phyloP scores from a whole-genome alignment of 768 basidiomycete genomes.

The Inosperma sp. region DNA sequence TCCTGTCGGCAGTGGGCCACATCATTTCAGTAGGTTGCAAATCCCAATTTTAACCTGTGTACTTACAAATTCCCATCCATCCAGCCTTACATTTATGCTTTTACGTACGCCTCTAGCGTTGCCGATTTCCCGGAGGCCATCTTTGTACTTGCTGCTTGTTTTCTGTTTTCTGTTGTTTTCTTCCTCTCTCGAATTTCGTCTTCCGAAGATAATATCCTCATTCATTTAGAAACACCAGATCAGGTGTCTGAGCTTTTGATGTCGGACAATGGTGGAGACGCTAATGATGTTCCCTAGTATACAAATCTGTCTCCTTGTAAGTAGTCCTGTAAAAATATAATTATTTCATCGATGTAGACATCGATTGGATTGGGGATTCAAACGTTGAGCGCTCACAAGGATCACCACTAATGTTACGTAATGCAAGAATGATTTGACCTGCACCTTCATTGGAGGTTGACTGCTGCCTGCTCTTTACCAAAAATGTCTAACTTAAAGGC shows the following conservation, averaged over 20 bases:
- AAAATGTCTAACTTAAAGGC: conserved; percentile 60
- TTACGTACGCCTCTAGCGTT: conserved; percentile 62
- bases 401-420: too few species aligned
- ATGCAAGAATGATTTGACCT: too few species aligned
- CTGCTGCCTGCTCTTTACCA: not conserved
- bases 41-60: not conserved
- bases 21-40: conserved; percentile 46
- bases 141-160: conserved; percentile 54
- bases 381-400: too few species aligned
- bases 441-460: not conserved
- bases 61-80: conserved; percentile 4
- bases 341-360: too few species aligned
- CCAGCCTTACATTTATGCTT: conserved; percentile 65
- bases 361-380: too few species aligned
- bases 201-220: conserved; percentile 22
- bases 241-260: too few species aligned
- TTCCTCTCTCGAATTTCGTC: conserved; percentile 39
- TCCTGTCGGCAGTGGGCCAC: conserved; percentile 61
- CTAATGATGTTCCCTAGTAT: too few species aligned
- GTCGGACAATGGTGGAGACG: too few species aligned
- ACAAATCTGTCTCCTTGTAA: too few species aligned
- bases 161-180: conserved; percentile 48
- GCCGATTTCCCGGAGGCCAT: conserved; percentile 62
- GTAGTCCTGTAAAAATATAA: too few species aligned
- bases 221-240: too few species aligned